phyloP scores from a whole-genome alignment of 2,329 filamentous ascomycete genomes.

The Exophiala phaeomuriformis region DNA sequence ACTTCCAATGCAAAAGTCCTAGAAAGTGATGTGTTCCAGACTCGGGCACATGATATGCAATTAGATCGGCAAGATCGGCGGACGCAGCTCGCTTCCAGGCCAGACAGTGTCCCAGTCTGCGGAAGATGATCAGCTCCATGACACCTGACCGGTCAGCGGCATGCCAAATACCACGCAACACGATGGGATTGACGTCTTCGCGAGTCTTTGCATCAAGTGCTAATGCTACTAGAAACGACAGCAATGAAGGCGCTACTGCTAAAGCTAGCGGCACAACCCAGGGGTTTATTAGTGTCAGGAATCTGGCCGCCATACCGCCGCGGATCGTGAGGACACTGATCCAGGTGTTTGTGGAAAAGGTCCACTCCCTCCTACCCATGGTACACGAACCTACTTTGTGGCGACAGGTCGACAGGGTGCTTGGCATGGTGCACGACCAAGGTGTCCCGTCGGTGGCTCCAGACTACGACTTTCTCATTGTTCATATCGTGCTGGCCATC shows the following conservation, averaged over 20 bases:
- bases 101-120: not conserved
- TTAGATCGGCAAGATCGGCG: not conserved
- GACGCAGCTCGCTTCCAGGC: not conserved
- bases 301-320: constrained; percentile 7
- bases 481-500: constrained; percentile 27
- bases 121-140: not conserved
- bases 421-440: not conserved
- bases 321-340: constrained; percentile 17
- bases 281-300: not conserved
- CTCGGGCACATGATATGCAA: not conserved
- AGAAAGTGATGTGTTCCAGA: not conserved
- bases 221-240: not conserved
- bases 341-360: constrained; percentile 24
- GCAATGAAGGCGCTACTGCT: not conserved
- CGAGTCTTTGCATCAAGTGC: constrained; percentile 7
- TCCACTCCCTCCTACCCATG: constrained; percentile 24
- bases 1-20: not conserved
- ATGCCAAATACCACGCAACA: constrained; percentile 22
- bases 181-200: constrained; percentile 28
- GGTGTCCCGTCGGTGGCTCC: constrained; percentile 3
- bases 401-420: constrained; percentile 17
- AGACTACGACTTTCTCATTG: constrained; percentile 25
- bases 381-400: constrained; percentile 17
- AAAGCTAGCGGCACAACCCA: not conserved
- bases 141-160: constrained; percentile 10